phyloP scores from a whole-genome alignment of 306 rosid species.

The Canavalia ensiformis region DNA sequence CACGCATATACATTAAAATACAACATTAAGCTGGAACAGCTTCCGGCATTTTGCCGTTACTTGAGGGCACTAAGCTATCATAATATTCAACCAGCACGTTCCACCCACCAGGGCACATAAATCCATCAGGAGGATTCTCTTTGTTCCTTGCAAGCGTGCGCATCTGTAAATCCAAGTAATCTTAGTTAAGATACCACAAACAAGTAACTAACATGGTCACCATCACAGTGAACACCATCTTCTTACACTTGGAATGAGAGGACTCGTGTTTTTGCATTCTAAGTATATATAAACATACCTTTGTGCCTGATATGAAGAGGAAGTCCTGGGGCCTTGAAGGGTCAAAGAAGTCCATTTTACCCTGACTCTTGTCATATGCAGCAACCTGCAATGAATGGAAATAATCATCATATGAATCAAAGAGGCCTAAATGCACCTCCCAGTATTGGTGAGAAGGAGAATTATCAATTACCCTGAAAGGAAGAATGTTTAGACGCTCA shows the following conservation, averaged over 20 bases:
- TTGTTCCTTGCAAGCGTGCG: constrained; percentile 89
- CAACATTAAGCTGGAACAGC: constrained; percentile 78
- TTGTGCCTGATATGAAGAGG: constrained; percentile 96
- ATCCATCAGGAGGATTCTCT: constrained; percentile 97
- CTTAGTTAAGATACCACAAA: constrained; percentile 30
- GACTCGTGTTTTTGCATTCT: neutral
- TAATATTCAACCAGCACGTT: constrained; percentile 90
- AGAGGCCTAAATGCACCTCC: neutral
- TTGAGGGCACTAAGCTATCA: constrained; percentile 73
- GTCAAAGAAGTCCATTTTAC: constrained; percentile 97
- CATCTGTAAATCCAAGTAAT: constrained; percentile 70
- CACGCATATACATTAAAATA: constrained; percentile 44
- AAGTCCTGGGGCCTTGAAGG: constrained; percentile 94
- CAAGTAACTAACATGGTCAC: neutral
- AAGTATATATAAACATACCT: constrained; percentile 57
- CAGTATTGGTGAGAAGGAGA: neutral
- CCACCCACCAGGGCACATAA: constrained; percentile 99
- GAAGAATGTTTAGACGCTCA: constrained; percentile 96
- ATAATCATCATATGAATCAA: constrained; percentile 36
- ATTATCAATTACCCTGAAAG: constrained; percentile 77
- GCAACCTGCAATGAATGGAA: constrained; percentile 76
- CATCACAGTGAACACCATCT: neutral
- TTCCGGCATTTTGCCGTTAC: constrained; percentile 71
- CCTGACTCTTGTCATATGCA: constrained; percentile 94
- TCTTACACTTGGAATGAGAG: too few species aligned